These are phyloP conservation scores for Grosmannia clavigera DNA, from an alignment of 2,329 filamentous ascomycete genomes.

Conservation along the genomic window DNA sequence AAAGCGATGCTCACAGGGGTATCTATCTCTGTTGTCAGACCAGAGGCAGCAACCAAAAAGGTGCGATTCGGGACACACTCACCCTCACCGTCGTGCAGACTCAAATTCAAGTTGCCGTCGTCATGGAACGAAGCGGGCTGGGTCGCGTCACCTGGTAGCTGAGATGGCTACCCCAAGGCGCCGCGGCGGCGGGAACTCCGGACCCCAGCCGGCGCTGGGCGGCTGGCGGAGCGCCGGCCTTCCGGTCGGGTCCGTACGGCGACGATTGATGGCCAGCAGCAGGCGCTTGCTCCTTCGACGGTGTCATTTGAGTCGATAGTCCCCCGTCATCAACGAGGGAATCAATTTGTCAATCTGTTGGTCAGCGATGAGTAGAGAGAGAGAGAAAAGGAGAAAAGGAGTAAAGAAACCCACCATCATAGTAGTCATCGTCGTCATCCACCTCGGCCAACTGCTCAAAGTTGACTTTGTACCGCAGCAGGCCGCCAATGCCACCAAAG, in stretches of 20 bases:
- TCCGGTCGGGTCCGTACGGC: not conserved
- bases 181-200: constrained; percentile 18
- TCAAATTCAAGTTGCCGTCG: constrained; percentile 44
- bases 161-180: constrained; percentile 30
- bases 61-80: not conserved
- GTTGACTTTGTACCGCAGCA: constrained; percentile 99
- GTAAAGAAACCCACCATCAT: constrained; percentile 39
- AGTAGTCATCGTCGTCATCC: constrained; percentile 88
- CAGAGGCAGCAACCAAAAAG: not conserved
- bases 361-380: not conserved
- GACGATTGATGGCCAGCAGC: constrained; percentile 7
- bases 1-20: not conserved
- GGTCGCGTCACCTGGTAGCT: constrained; percentile 43
- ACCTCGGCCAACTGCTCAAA: constrained; percentile 96
- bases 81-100: not conserved
- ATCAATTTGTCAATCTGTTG: constrained; percentile 74
- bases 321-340: constrained; percentile 83
- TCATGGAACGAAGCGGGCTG: constrained; percentile 57
- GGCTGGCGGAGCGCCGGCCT: constrained; percentile 17
- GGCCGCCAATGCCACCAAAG: constrained; percentile 94
- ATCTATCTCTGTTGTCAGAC: not conserved
- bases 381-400: not conserved
- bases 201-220: constrained; percentile 30
- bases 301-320: constrained; percentile 49
- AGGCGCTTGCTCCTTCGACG: constrained; percentile 10